Evolutionary conservation across 2,329 filamentous ascomycete genomes (phyloP).

Genomic region (Fusarium duplospermum): DNA sequence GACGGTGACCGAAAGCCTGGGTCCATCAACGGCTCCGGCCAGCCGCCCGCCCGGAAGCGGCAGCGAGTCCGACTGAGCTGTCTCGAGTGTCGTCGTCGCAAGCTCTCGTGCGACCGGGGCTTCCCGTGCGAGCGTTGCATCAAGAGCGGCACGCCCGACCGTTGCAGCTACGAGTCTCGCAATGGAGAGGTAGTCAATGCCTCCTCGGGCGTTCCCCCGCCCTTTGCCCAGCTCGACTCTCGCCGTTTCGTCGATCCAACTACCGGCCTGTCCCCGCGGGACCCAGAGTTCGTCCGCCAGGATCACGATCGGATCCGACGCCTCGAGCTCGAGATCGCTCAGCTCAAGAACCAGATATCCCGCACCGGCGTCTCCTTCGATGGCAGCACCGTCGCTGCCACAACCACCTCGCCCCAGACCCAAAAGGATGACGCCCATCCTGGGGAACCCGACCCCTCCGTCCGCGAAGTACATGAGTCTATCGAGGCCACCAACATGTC

Average conservation of each 20-base stretch:
- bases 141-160: slow-evolving; percentile 70
- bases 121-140: slow-evolving; percentile 72
- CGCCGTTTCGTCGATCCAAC: slow-evolving; percentile 50
- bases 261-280: slow-evolving; percentile 48
- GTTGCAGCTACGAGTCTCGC: slow-evolving; percentile 70
- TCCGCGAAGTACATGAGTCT: slow-evolving; percentile 54
- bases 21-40: slow-evolving; percentile 47
- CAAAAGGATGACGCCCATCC: slow-evolving; percentile 56
- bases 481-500: slow-evolving; percentile 54
- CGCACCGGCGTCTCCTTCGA: slow-evolving; percentile 60
- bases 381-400: slow-evolving; percentile 62
- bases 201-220: slow-evolving; percentile 58
- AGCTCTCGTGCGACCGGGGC: slow-evolving; percentile 71
- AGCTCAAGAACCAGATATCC: slow-evolving; percentile 64
- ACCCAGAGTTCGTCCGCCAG: slow-evolving; percentile 53
- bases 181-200: slow-evolving; percentile 62
- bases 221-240: slow-evolving; percentile 56
- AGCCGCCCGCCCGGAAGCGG: slow-evolving; percentile 63
- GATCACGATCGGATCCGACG: slow-evolving; percentile 70
- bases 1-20: slow-evolving; percentile 46
- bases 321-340: slow-evolving; percentile 68
- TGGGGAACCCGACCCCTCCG: slow-evolving; percentile 48
- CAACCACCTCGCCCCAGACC: slow-evolving; percentile 58
- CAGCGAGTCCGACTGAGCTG: slow-evolving; percentile 71
- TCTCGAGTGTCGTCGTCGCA: slow-evolving; percentile 69